Percentiles rank a stretch among this genome's conserved stretches.
Conservation (phyloP, 1,284 basidiomycete species). For the Moniliella sp. region DNA sequence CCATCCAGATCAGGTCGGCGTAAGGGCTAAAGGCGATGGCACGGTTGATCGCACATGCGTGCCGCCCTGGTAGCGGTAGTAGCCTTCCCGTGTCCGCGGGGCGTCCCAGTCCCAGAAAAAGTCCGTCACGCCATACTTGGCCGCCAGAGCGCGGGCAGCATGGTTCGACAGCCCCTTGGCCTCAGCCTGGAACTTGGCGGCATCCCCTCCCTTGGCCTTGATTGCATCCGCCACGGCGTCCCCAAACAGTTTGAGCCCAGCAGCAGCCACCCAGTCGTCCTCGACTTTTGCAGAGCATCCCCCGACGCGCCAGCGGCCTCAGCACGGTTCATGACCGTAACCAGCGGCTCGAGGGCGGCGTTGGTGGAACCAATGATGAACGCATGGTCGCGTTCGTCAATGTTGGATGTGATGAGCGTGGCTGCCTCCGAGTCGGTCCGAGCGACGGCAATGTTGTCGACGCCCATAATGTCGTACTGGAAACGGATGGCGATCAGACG, state of each 20-base stretch:
- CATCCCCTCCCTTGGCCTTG: conserved; percentile 37
- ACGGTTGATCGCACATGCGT: conserved; percentile 59
- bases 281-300: conserved; percentile 25
- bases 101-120: conserved; percentile 74
- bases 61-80: conserved; percentile 71
- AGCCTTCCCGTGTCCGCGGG: conserved; percentile 71
- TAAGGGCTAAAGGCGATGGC: conserved; percentile 48
- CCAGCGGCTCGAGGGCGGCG: conserved; percentile 35
- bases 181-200: conserved; percentile 45
- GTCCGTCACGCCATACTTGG: conserved; percentile 39
- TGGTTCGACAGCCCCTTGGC: conserved; percentile 51
- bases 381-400: conserved; percentile 50
- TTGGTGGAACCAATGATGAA: conserved; percentile 47
- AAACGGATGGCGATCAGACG: conserved; percentile 63
- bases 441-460: conserved; percentile 67
- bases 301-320: conserved; percentile 19
- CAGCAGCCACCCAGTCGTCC: conserved; percentile 42
- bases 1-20: conserved; percentile 40
- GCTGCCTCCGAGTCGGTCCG: conserved; percentile 75
- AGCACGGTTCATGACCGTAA: conserved; percentile 16
- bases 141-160: conserved; percentile 51
- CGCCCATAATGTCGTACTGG: conserved; percentile 66
- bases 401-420: conserved; percentile 58
- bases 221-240: conserved; percentile 54
- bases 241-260: conserved; percentile 59